Percentiles rank a stretch among this genome's conserved stretches.
Evolutionary conservation across 1,284 basidiomycete species (phyloP).

Genomic region (Irpex sp.): DNA sequence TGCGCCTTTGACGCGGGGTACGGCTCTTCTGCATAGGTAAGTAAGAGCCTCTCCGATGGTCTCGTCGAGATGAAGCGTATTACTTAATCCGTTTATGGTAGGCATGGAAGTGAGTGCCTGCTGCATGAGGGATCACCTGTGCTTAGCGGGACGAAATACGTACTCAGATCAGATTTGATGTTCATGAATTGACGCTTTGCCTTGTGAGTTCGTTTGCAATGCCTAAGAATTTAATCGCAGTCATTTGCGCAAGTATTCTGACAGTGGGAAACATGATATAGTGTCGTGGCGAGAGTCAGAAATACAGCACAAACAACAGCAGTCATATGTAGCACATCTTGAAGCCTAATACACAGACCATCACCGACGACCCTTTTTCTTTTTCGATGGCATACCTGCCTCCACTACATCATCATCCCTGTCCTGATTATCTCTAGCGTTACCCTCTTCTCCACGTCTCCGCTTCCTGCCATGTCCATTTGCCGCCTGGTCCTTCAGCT

Average conservation of each 20-base stretch:
- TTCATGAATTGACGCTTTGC: constrained; percentile 39
- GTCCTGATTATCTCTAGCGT: constrained; percentile 70
- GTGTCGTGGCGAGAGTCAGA: background rate
- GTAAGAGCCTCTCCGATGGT: constrained; percentile 14
- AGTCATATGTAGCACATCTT: background rate
- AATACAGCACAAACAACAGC: background rate
- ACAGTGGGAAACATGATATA: too few species aligned
- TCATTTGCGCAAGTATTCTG: too few species aligned
- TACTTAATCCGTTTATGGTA: constrained; percentile 22
- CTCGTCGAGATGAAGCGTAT: background rate
- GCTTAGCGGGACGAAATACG: constrained; percentile 67
- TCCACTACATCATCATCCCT: constrained; percentile 85
- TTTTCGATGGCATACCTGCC: constrained; percentile 68
- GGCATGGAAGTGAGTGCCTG: constrained; percentile 75
- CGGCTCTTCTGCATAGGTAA: constrained; percentile 70
- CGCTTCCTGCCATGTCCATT: constrained; percentile 56
- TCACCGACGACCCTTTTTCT: constrained; percentile 28
- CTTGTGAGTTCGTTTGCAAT: background rate
- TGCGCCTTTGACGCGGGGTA: constrained; percentile 61
- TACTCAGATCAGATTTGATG: constrained; percentile 76
- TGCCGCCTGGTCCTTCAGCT: constrained; percentile 66
- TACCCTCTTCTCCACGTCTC: constrained; percentile 39
- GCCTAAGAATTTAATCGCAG: background rate
- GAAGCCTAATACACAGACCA: background rate
- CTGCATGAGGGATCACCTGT: constrained; percentile 76